Base-by-base conservation (phyloP, 371 early-diverging fungal genomes). In the Lichtheimia hyalospora region DNA sequence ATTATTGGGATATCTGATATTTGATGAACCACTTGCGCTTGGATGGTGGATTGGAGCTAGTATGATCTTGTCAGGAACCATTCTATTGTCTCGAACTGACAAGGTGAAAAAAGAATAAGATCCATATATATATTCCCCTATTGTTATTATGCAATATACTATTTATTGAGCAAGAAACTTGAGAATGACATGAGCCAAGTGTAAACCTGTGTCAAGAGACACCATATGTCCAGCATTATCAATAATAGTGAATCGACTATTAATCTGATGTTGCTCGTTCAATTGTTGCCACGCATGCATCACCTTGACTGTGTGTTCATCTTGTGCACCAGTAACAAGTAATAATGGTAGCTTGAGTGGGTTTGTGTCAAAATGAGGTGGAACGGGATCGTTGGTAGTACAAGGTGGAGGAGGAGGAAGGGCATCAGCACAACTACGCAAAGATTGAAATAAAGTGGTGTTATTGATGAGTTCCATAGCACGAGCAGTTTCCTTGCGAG, bases 11-110 rank as follows among this genome's bases (percentile, higher is more conserved):
- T 76, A 81, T 51, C 52, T 84, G 2, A 67, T 90, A 14, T 92
- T 92, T 63, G 75, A 84, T 53, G 91, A 92, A 46, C 82, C 83
- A 0, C 67, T 92, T 57, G 76, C 85, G 6, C 42, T 88, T 52
- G 81, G 83, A 62, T 92, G 92, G 92, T 90, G 92, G 91, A 72
- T 79, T 43, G 92, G 92, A 5, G 90, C 90, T 0, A 83, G 86
- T 59, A 68, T 91, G 52, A 91, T 91, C 49, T 78, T 86, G 25
- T 49, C 77, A 18, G 88, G 88, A 6, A 84, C 85, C 1, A 73
- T 87, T 15, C 63, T 87, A 39, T 66, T 85, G 21, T 76, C 76
- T 20, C 66, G 70, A 39, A 58, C 71, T 15, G 72, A 75, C 66
- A 69, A 66, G 41, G 58, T 60, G 52, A 65, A 58, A 52, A 23